phyloP scores from a whole-genome alignment of 108 stramenopile genomes.

The Conticribra guillardii region DNA sequence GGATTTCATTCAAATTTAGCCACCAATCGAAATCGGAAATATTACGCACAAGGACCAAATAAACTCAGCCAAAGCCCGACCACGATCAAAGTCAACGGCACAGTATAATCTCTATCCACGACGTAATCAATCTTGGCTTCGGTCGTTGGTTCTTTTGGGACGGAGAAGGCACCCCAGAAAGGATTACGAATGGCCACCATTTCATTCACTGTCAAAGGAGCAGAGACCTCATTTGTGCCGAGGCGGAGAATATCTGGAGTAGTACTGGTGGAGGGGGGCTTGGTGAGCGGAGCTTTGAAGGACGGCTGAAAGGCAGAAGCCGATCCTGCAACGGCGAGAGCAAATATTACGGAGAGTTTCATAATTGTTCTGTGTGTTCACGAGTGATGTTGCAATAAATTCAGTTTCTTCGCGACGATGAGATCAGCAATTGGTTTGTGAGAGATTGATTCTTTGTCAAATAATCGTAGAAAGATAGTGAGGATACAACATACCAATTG shows the following conservation, averaged over 20 bases:
- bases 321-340: conserved; percentile 4
- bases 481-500: too few species aligned
- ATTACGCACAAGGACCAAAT: conserved; percentile 45
- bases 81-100: conserved; percentile 31
- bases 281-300: background rate
- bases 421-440: too few species aligned
- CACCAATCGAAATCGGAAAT: too few species aligned
- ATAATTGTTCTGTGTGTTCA: too few species aligned
- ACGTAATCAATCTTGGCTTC: conserved; percentile 23
- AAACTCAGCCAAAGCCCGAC: conserved; percentile 44
- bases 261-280: background rate
- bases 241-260: too few species aligned
- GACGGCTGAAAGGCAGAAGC: conserved; percentile 36
- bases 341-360: conserved; percentile 15
- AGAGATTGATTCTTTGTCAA: too few species aligned
- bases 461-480: too few species aligned
- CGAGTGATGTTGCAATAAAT: too few species aligned
- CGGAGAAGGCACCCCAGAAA: conserved; percentile 24
- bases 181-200: conserved; percentile 51
- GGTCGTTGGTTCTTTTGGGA: conserved; percentile 1
- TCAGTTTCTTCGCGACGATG: too few species aligned
- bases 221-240: too few species aligned
- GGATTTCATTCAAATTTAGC: too few species aligned
- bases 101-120: conserved; percentile 47
- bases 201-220: conserved; percentile 19